Percentiles rank a stretch among this genome's conserved stretches.
Evolutionary conservation across 257 asterid genomes (phyloP).

Genomic region (Oldenlandia corymbosa): DNA sequence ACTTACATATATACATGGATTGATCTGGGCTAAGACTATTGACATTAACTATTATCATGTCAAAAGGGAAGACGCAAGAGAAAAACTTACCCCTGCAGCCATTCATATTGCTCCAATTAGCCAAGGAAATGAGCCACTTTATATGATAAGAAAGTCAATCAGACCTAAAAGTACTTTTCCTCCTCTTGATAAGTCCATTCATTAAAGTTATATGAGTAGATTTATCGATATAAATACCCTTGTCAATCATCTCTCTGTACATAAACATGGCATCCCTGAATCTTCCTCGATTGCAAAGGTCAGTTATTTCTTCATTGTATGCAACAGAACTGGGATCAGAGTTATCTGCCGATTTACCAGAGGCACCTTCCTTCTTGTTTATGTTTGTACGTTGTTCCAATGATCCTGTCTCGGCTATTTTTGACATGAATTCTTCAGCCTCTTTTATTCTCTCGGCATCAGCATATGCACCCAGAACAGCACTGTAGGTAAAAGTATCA

Average conservation of each 20-base stretch:
- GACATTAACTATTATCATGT: not conserved
- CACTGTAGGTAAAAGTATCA: constrained; percentile 52
- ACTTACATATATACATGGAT: not conserved
- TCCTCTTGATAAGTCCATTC: constrained; percentile 72
- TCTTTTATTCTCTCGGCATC: constrained; percentile 50
- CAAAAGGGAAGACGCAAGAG: constrained; percentile 3
- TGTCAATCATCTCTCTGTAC: constrained; percentile 44
- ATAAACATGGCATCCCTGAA: constrained; percentile 78
- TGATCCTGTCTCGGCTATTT: constrained; percentile 31
- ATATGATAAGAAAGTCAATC: constrained; percentile 6
- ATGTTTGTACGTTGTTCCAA: constrained; percentile 14
- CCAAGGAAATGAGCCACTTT: constrained; percentile 5
- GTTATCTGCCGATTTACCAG: constrained; percentile 26
- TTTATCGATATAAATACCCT: constrained; percentile 52
- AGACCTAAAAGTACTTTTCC: constrained; percentile 47
- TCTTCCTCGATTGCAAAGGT: constrained; percentile 66
- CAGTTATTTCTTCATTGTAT: constrained; percentile 53
- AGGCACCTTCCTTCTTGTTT: constrained; percentile 22
- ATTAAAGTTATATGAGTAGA: constrained; percentile 58
- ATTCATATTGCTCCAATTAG: not conserved
- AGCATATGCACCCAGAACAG: constrained; percentile 48
- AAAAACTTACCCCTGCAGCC: constrained; percentile 1
- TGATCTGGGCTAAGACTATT: not conserved
- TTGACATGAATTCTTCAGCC: constrained; percentile 48
- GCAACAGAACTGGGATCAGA: constrained; percentile 34